Conservation (phyloP, 345 rosid species). For the Eucalyptus tenuipes region DNA sequence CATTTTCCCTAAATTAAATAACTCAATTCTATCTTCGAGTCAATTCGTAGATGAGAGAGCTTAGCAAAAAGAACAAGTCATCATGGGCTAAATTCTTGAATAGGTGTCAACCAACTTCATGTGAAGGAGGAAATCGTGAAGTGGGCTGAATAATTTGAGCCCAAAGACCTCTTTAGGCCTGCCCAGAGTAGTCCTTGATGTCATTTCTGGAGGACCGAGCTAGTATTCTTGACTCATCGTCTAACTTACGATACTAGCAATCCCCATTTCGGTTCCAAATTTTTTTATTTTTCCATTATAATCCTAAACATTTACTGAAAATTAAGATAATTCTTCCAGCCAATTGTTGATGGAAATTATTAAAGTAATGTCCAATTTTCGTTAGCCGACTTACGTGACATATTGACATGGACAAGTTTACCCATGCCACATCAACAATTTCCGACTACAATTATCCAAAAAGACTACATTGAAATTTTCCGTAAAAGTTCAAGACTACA, state of each 20-base stretch:
- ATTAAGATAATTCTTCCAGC: fast-evolving
- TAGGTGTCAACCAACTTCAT: neutral
- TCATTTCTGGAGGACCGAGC: neutral
- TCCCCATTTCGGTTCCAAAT: neutral
- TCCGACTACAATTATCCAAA: fast-evolving
- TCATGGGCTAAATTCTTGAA: neutral
- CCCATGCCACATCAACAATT: fast-evolving
- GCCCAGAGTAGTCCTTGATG: neutral
- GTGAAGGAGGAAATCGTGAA: neutral
- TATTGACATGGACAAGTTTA: fast-evolving
- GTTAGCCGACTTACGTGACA: fast-evolving
- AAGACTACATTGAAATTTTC: neutral
- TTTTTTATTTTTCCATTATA: neutral
- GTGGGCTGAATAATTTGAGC: neutral
- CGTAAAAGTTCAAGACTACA: fast-evolving
- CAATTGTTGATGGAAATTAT: neutral
- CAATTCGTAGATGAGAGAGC: neutral
- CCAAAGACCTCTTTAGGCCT: neutral
- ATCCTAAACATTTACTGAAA: neutral
- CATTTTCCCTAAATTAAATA: neutral
- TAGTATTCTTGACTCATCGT: neutral
- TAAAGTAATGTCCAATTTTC: neutral
- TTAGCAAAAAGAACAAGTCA: neutral
- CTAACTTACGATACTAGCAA: neutral
- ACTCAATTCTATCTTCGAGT: neutral